These are phyloP conservation scores for Hemerocallis citrina DNA, from an alignment of 106 monocot species.

Conservation along the genomic window DNA sequence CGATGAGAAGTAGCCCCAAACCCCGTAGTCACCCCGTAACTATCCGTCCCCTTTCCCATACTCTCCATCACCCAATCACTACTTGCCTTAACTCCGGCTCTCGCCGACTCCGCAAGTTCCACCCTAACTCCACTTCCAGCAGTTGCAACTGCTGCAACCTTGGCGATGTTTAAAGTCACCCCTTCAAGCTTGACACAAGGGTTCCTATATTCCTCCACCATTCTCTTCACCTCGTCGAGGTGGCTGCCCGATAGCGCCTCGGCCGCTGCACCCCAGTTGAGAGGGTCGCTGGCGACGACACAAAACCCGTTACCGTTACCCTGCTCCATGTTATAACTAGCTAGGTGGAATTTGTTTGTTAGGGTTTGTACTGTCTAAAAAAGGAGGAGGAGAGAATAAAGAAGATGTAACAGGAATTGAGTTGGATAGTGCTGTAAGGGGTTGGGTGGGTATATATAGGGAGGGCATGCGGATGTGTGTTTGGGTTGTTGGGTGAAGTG, in stretches of 20 bases:
- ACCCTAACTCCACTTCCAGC: neutral
- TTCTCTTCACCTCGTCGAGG: slow-evolving; percentile 21
- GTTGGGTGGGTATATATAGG: neutral
- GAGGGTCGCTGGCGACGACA: slow-evolving; percentile 1
- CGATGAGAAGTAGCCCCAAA: slow-evolving; percentile 48
- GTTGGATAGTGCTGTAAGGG: neutral
- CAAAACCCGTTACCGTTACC: neutral
- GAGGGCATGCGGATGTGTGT: neutral
- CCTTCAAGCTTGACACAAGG: slow-evolving; percentile 17
- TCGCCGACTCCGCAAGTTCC: slow-evolving; percentile 19
- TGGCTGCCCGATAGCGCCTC: slow-evolving; percentile 18
- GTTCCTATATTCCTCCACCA: slow-evolving; percentile 20
- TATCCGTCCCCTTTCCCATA: slow-evolving; percentile 35
- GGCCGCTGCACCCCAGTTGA: slow-evolving; percentile 16
- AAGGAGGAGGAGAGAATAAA: neutral
- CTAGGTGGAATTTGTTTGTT: neutral
- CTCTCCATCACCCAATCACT: slow-evolving; percentile 42
- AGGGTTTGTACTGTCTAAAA: neutral
- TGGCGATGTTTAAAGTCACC: slow-evolving; percentile 9
- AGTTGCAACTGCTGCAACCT: slow-evolving; percentile 15
- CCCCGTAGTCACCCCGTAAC: slow-evolving; percentile 56
- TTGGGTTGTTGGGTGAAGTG: neutral
- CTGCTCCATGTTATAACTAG: neutral
- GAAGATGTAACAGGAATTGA: neutral
- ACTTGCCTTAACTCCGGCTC: slow-evolving; percentile 33